A percentile compares a stretch with the other conserved stretches of the same genome.
Evolutionary conservation across 352 stramenopile genomes (phyloP).

Genomic region (Globisporangium paroecandrum): DNA sequence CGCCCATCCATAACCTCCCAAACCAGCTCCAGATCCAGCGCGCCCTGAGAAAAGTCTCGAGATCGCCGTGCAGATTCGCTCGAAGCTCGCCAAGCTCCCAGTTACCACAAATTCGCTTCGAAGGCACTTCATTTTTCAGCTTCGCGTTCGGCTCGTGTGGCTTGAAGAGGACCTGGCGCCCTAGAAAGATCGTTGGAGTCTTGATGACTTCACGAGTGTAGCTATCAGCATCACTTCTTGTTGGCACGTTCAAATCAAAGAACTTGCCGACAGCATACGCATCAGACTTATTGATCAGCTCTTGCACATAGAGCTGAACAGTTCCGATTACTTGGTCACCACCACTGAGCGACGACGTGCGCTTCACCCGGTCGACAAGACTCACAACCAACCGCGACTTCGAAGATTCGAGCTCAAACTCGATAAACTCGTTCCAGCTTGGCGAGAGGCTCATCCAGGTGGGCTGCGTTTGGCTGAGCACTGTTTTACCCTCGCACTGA

Average conservation of each 20-base stretch:
- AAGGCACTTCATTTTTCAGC: neutral
- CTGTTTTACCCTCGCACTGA: slow-evolving; percentile 37
- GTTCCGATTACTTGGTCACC: slow-evolving; percentile 31
- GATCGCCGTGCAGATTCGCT: slow-evolving; percentile 43
- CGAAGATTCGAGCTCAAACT: slow-evolving; percentile 40
- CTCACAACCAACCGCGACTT: slow-evolving; percentile 37
- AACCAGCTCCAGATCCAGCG: slow-evolving; percentile 66
- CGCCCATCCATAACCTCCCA: slow-evolving; percentile 28
- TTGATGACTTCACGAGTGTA: slow-evolving; percentile 12
- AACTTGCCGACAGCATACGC: slow-evolving; percentile 22
- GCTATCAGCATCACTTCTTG: neutral
- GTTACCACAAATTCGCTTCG: slow-evolving; percentile 28
- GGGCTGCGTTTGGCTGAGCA: slow-evolving; percentile 27
- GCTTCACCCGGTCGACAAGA: slow-evolving; percentile 36
- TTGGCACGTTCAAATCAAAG: slow-evolving; percentile 2
- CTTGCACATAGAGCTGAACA: slow-evolving; percentile 36
- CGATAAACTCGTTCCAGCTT: slow-evolving; percentile 58
- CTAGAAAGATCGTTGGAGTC: slow-evolving; percentile 18
- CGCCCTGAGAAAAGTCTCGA: slow-evolving; percentile 39
- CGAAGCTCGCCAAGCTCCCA: slow-evolving; percentile 44
- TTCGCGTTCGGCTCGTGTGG: neutral
- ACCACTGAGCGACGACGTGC: neutral
- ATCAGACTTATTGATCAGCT: slow-evolving; percentile 29
- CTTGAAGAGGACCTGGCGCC: slow-evolving; percentile 16
- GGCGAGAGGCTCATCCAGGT: slow-evolving; percentile 60